A percentile compares a stretch with the other conserved stretches of the same genome.
phyloP scores from a whole-genome alignment of 768 basidiomycete genomes.

The Naganishia friedmannii region DNA sequence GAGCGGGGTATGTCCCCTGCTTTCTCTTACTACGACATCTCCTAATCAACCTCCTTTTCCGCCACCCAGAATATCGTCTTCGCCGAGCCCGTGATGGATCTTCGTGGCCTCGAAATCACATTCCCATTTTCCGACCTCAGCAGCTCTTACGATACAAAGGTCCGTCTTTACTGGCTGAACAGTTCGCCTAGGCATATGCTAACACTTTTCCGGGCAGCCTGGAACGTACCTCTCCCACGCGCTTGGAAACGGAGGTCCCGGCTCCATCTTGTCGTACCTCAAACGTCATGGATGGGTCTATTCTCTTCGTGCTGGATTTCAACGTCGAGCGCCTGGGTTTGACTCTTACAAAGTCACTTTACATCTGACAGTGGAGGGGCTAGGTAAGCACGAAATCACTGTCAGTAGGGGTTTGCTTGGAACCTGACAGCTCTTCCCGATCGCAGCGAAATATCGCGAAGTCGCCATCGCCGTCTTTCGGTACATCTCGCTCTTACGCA shows the following conservation, averaged over 20 bases:
- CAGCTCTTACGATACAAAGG: slow-evolving; percentile 60
- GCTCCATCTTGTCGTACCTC: slow-evolving; percentile 83
- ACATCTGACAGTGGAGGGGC: slow-evolving; percentile 77
- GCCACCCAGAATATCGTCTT: slow-evolving; percentile 53
- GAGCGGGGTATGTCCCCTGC: slow-evolving; percentile 39
- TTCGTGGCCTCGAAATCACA: slow-evolving; percentile 76
- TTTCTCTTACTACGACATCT: background rate
- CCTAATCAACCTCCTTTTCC: background rate
- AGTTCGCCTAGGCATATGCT: background rate
- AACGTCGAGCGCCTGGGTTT: slow-evolving; percentile 69
- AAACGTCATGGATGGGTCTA: slow-evolving; percentile 86
- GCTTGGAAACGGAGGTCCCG: slow-evolving; percentile 75
- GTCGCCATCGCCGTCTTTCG: slow-evolving; percentile 71
- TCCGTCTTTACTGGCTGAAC: slow-evolving; percentile 22
- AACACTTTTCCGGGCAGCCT: slow-evolving; percentile 52
- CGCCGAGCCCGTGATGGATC: slow-evolving; percentile 80
- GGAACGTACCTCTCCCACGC: slow-evolving; percentile 71
- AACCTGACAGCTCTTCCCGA: background rate
- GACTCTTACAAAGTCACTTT: slow-evolving; percentile 80
- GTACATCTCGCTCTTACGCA: slow-evolving; percentile 60
- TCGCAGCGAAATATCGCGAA: slow-evolving; percentile 69
- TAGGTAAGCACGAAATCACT: slow-evolving; percentile 60
- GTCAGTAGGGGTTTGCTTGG: background rate
- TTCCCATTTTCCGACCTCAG: slow-evolving; percentile 56
- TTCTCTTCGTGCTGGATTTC: slow-evolving; percentile 66